Evolutionary conservation across 2,329 filamentous ascomycete genomes (phyloP).

Genomic region (Fusarium agapanthi): DNA sequence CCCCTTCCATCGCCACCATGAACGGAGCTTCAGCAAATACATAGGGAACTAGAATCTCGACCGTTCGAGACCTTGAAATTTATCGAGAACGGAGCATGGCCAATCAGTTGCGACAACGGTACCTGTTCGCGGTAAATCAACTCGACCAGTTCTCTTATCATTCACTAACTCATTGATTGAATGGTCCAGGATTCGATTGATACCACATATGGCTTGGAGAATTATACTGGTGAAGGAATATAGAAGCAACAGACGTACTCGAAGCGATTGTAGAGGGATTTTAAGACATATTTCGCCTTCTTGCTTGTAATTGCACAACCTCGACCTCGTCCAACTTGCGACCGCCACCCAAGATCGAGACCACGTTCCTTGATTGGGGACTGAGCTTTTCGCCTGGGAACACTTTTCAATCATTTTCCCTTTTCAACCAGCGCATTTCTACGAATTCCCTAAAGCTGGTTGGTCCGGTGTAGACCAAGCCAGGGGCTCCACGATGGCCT

Average conservation of each 20-base stretch:
- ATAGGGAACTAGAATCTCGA: not conserved
- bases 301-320: not conserved
- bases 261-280: not conserved
- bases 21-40: not conserved
- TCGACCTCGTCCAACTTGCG: not conserved
- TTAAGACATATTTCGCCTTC: not conserved
- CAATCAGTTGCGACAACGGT: not conserved
- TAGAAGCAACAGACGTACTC: not conserved
- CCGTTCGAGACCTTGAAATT: not conserved
- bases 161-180: not conserved
- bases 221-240: not conserved
- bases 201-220: not conserved
- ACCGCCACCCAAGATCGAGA: not conserved
- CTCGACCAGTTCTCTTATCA: not conserved
- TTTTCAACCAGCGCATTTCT: not conserved
- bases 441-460: not conserved
- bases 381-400: not conserved
- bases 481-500: constrained; percentile 3
- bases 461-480: not conserved
- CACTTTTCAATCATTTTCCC: not conserved
- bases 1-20: not conserved
- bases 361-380: not conserved
- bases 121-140: not conserved
- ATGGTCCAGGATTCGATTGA: not conserved
- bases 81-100: not conserved